phyloP scores from a whole-genome alignment of 1,139 yeast species.

The Yamadazyma oceani region DNA sequence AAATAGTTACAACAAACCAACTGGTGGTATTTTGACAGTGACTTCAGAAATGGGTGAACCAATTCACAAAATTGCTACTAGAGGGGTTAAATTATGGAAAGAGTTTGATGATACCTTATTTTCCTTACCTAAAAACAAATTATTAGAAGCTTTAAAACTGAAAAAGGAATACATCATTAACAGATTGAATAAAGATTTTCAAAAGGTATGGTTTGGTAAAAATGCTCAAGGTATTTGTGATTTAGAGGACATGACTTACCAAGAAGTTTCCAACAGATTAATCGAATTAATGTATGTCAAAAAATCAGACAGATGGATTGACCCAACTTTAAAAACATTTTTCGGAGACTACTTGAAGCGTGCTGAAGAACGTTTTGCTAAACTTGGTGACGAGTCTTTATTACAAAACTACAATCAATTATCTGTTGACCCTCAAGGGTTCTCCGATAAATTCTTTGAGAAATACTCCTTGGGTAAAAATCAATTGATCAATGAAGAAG shows the following conservation, averaged over 20 bases:
- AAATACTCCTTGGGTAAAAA: slow-evolving; percentile 71
- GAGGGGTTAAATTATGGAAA: slow-evolving; percentile 97
- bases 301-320: slow-evolving; percentile 86
- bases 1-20: slow-evolving; percentile 86
- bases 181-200: slow-evolving; percentile 89
- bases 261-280: slow-evolving; percentile 84
- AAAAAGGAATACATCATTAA: slow-evolving; percentile 85
- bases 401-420: slow-evolving; percentile 73
- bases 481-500: slow-evolving; percentile 93
- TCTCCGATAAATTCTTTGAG: slow-evolving; percentile 58
- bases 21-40: slow-evolving; percentile 96
- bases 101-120: slow-evolving; percentile 94
- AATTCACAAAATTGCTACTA: slow-evolving; percentile 95
- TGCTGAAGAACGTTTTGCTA: slow-evolving; percentile 88
- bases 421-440: slow-evolving; percentile 57
- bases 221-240: slow-evolving; percentile 82
- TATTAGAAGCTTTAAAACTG: slow-evolving; percentile 74
- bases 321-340: slow-evolving; percentile 79
- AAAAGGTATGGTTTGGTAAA: slow-evolving; percentile 95
- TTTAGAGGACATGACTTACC: slow-evolving; percentile 92
- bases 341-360: slow-evolving; percentile 87
- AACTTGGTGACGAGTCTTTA: slow-evolving; percentile 52
- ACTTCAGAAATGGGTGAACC: slow-evolving; percentile 99
- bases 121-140: slow-evolving; percentile 85
- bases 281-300: slow-evolving; percentile 86